Percentiles rank a stretch among this genome's conserved stretches.
These are phyloP conservation scores for Coffea humblotiana DNA, from an alignment of 305 asterid genomes.

Conservation along the genomic window DNA sequence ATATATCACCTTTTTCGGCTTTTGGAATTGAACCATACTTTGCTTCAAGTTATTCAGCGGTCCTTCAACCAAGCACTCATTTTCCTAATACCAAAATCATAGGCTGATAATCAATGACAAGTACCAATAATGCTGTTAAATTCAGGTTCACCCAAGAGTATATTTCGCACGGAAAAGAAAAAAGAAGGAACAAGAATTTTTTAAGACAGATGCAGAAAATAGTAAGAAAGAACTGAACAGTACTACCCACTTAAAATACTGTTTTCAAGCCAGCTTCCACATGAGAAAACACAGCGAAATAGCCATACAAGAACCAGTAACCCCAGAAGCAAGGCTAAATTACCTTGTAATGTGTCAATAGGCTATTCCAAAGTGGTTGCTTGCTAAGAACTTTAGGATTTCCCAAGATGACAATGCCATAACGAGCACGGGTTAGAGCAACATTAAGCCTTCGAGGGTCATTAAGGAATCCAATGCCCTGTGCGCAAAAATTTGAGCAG, in stretches of 20 bases:
- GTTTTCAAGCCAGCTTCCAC: slow-evolving; percentile 3
- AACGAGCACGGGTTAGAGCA: slow-evolving; percentile 99
- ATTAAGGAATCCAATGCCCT: slow-evolving; percentile 99
- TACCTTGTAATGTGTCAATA: slow-evolving; percentile 96
- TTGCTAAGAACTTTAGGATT: slow-evolving; percentile 98
- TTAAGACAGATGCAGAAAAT: neutral
- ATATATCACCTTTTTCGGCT: slow-evolving; percentile 80
- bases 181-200: neutral
- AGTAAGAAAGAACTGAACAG: neutral
- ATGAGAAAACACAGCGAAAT: neutral
- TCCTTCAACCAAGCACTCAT: slow-evolving; percentile 99
- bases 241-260: neutral
- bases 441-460: slow-evolving; percentile 99
- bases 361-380: slow-evolving; percentile 96
- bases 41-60: slow-evolving; percentile 96
- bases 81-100: slow-evolving; percentile 57
- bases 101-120: slow-evolving; percentile 12
- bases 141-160: neutral
- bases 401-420: slow-evolving; percentile 96
- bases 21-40: slow-evolving; percentile 99
- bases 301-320: slow-evolving; percentile 15
- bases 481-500: slow-evolving; percentile 2
- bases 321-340: slow-evolving; percentile 14
- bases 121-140: neutral
- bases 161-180: neutral